phyloP scores from a whole-genome alignment of 805 yeast species.

The Yamadazyma insecticola region DNA sequence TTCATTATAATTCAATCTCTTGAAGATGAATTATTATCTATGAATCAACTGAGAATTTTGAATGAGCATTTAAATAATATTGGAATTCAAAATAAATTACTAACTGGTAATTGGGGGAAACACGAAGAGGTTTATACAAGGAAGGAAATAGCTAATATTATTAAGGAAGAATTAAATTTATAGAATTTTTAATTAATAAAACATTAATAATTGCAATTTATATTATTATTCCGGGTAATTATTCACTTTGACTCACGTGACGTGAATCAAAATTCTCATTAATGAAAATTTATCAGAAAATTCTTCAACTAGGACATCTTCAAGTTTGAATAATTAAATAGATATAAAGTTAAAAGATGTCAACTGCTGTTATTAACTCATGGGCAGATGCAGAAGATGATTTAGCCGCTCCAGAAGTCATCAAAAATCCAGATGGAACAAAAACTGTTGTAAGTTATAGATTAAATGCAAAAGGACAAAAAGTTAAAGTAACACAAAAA shows the following conservation, averaged over 20 bases:
- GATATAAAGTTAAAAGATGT: too few species aligned
- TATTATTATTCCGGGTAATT: too few species aligned
- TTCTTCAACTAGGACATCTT: slow-evolving; percentile 1
- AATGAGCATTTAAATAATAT: slow-evolving; percentile 23
- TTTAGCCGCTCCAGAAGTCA: slow-evolving; percentile 69
- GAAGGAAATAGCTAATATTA: slow-evolving; percentile 28
- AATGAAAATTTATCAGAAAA: slow-evolving; percentile 3
- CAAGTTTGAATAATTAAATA: not conserved
- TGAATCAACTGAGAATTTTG: slow-evolving; percentile 45
- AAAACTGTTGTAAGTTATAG: slow-evolving; percentile 80
- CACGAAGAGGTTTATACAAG: slow-evolving; percentile 63
- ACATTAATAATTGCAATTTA: too few species aligned
- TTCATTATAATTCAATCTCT: slow-evolving; percentile 54
- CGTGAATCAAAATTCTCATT: too few species aligned
- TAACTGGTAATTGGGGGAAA: slow-evolving; percentile 43
- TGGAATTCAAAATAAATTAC: slow-evolving; percentile 3
- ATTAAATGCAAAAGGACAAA: slow-evolving; percentile 72
- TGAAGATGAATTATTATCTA: slow-evolving; percentile 60
- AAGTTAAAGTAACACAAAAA: slow-evolving; percentile 82
- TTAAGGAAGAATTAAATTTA: too few species aligned
- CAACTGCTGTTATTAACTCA: slow-evolving; percentile 37
- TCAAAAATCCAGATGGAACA: slow-evolving; percentile 80
- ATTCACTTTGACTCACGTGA: too few species aligned
- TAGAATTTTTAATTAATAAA: too few species aligned
- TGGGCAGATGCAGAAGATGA: slow-evolving; percentile 79